phyloP scores from a whole-genome alignment of 2,329 filamentous ascomycete genomes.

The Microcyclospora pomicola region DNA sequence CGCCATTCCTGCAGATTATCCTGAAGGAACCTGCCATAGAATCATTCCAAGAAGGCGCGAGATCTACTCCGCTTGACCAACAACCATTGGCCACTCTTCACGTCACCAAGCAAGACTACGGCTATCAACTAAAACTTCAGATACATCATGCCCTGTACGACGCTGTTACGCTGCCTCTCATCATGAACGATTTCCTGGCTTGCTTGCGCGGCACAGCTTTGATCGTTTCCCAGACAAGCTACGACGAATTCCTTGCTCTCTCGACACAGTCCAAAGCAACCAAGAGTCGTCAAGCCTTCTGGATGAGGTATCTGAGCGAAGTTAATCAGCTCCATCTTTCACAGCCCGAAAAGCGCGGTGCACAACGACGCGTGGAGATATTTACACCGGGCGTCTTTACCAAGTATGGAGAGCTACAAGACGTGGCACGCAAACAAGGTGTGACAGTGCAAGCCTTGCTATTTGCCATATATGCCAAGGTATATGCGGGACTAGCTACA shows the following conservation, averaged over 20 bases:
- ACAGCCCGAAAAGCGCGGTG: slow-evolving; percentile 6
- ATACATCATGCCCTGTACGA: slow-evolving; percentile 88
- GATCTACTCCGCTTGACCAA: background rate
- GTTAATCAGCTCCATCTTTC: slow-evolving; percentile 8
- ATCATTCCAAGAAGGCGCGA: slow-evolving; percentile 16
- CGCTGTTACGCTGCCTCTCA: slow-evolving; percentile 56
- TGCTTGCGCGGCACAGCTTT: slow-evolving; percentile 23
- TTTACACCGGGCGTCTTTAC: slow-evolving; percentile 38
- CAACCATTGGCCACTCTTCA: slow-evolving; percentile 15
- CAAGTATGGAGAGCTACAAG: slow-evolving; percentile 28
- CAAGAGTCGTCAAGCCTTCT: slow-evolving; percentile 31
- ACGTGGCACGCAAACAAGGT: slow-evolving; percentile 36
- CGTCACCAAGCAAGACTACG: slow-evolving; percentile 4
- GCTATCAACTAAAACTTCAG: slow-evolving; percentile 26
- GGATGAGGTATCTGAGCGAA: slow-evolving; percentile 34
- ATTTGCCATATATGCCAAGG: slow-evolving; percentile 54
- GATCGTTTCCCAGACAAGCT: slow-evolving; percentile 10
- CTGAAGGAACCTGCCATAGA: slow-evolving; percentile 28
- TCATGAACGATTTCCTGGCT: slow-evolving; percentile 42
- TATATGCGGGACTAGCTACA: slow-evolving; percentile 25
- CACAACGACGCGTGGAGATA: slow-evolving; percentile 23
- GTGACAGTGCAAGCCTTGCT: slow-evolving; percentile 61
- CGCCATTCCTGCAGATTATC: slow-evolving; percentile 52
- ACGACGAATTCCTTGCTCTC: slow-evolving; percentile 30
- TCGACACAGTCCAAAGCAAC: slow-evolving; percentile 6